Conservation (phyloP, 2,329 filamentous ascomycete genomes). For the Ophiostoma himal-ulmi region DNA sequence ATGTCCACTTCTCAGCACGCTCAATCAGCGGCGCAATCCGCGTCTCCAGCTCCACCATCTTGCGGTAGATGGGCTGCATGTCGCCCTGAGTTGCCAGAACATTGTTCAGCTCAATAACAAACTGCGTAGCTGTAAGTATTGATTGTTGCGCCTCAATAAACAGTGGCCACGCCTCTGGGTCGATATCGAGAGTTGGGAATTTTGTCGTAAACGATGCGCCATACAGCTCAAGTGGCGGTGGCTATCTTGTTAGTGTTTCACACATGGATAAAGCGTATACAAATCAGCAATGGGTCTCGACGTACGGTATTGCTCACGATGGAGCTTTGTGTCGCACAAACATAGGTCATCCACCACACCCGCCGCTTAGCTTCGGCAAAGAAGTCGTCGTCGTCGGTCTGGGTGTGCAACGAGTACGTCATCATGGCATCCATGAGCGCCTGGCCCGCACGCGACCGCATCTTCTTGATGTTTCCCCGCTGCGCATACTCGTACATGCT, state of each 20-base stretch:
- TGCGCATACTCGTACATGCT: constrained; percentile 50
- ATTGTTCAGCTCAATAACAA: constrained; percentile 44
- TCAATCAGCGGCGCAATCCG: constrained; percentile 36
- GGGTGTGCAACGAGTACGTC: constrained; percentile 40
- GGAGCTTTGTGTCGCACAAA: constrained; percentile 45
- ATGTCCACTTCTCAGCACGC: constrained; percentile 35
- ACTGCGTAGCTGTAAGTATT: constrained; percentile 43
- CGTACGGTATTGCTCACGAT: constrained; percentile 46
- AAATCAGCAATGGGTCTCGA: not conserved
- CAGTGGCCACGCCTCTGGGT: constrained; percentile 41
- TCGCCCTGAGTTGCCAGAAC: constrained; percentile 36
- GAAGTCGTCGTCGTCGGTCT: constrained; percentile 36
- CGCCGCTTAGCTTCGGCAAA: constrained; percentile 43
- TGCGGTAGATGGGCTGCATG: constrained; percentile 38
- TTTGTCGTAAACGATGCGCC: constrained; percentile 40
- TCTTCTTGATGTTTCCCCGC: constrained; percentile 48
- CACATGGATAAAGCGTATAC: not conserved
- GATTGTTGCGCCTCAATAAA: constrained; percentile 45
- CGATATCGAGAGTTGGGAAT: constrained; percentile 38
- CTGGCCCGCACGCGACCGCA: constrained; percentile 44
- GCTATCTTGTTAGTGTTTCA: constrained; percentile 5
- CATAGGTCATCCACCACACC: constrained; percentile 52
- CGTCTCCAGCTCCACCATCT: constrained; percentile 39
- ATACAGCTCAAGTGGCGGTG: constrained; percentile 26
- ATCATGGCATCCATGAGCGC: constrained; percentile 45